phyloP scores from a whole-genome alignment of 768 basidiomycete species.

The Pulveroboletus sp. region DNA sequence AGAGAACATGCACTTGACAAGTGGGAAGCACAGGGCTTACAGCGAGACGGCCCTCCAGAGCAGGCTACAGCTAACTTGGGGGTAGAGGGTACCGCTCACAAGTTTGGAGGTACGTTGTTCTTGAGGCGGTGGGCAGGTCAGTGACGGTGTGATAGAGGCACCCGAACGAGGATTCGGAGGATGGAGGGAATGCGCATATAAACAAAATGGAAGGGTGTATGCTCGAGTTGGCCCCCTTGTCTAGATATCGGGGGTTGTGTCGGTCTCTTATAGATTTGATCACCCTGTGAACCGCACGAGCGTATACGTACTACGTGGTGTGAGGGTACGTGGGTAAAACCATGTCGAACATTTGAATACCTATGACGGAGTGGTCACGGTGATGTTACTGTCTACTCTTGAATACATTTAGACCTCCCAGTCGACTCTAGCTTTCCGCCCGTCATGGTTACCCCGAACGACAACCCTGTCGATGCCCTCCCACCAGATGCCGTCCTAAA shows the following conservation, averaged over 20 bases:
- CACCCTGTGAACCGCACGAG: not conserved
- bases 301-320: no score
- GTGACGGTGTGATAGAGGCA: not conserved
- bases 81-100: not conserved
- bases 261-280: not conserved
- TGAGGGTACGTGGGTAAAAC: no score
- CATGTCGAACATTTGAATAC: not conserved
- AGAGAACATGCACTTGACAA: not conserved
- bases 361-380: no score
- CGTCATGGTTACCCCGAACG: slow-evolving; percentile 18
- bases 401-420: no score
- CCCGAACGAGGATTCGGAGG: not conserved
- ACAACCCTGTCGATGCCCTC: slow-evolving; percentile 24
- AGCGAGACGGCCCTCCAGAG: not conserved
- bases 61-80: not conserved
- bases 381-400: slow-evolving; percentile 14
- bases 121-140: not conserved
- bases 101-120: not conserved
- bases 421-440: not conserved
- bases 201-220: not conserved
- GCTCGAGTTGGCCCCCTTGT: not conserved
- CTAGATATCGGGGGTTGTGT: not conserved
- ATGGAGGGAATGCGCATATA: not conserved
- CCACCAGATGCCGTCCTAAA: slow-evolving; percentile 17
- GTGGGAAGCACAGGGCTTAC: not conserved